Evolutionary conservation across 2,329 filamentous ascomycete genomes (phyloP), one percentile per base, ranked within the genome.

Genomic region (Paramyrothecium sp.): DNA sequence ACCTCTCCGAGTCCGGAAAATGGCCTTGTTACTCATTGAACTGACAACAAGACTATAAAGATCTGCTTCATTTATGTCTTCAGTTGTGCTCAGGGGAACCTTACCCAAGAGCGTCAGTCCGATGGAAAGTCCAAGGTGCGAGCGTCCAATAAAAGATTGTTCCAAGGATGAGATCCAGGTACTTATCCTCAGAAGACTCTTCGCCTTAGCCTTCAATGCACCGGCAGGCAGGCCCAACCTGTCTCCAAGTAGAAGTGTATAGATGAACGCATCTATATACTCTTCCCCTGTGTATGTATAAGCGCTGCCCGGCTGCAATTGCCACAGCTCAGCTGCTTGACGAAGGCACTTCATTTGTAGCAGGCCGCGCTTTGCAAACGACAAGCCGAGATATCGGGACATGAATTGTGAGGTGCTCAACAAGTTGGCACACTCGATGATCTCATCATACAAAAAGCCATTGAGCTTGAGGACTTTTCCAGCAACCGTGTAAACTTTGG

Each of bases 381-480:
- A 53, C 51, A 33, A 3, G 51, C 21, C 8, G 30, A 17, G 13
- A 30, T 53, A 19, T 20, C 7, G 12, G 7, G 30, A 41, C 30
- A 53, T 20, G 30, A 53, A 21, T 2, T 53, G 23, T 8, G 26
- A 26, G 3, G 7, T 41, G n/a, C 21, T 34, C 3, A 53, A 53
- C 16, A 53, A 33, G 17, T 21, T n/a, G 19, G 30, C 30, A 16
- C 16, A 20, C 26, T 53, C 33, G 51, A 53, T n/a, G 26, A 53
- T 41, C 19, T 53, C 30, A 20, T 53, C 51, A 11, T 34, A 12
- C 13, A 41, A 12, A 33, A 53, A 53, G 16, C 51, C 51, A 21
- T n/a, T 53, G n/a, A 53, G 51, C 51, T 34, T 34, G 23, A 53
- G 51, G 7, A 41, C n/a, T 21, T 53, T 53, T 7, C 51, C 51